A percentile compares a stretch with the other conserved stretches of the same genome.
Conservation (phyloP, 345 rosid species). For the Excoecaria cochinchinensis region DNA sequence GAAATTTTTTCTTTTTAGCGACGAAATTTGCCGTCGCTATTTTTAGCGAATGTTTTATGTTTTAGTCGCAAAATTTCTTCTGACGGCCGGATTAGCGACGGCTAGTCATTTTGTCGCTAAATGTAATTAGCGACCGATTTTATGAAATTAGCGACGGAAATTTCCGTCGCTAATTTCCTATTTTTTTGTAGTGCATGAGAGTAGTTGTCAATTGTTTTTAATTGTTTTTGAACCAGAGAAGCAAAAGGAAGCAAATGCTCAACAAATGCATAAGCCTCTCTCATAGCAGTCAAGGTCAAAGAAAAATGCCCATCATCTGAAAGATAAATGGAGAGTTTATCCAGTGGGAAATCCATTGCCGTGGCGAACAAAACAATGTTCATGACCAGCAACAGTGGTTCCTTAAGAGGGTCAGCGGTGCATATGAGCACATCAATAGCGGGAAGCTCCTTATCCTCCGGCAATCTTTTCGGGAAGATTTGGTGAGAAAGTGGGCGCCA, state of each 20-base stretch:
- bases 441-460: slow-evolving; percentile 32
- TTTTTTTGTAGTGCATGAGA: too few species aligned
- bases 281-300: slow-evolving; percentile 33
- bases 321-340: slow-evolving; percentile 47
- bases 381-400: slow-evolving; percentile 47
- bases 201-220: too few species aligned
- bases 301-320: slow-evolving; percentile 51
- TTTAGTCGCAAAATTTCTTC: too few species aligned
- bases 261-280: slow-evolving; percentile 43
- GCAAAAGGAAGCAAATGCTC: slow-evolving; percentile 50
- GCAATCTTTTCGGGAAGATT: slow-evolving; percentile 37
- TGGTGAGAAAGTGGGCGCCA: slow-evolving; percentile 39
- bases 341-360: slow-evolving; percentile 49
- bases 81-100: too few species aligned
- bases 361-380: slow-evolving; percentile 48
- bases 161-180: too few species aligned
- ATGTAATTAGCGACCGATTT: too few species aligned
- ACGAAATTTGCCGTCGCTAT: too few species aligned
- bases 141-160: too few species aligned
- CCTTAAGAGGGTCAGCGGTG: slow-evolving; percentile 50
- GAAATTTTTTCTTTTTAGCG: too few species aligned
- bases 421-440: slow-evolving; percentile 49
- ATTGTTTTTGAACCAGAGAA: too few species aligned
- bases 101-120: too few species aligned
- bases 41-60: too few species aligned